Conservation (phyloP, 202 grass and related monocot genomes). For the Carex sylvatica region DNA sequence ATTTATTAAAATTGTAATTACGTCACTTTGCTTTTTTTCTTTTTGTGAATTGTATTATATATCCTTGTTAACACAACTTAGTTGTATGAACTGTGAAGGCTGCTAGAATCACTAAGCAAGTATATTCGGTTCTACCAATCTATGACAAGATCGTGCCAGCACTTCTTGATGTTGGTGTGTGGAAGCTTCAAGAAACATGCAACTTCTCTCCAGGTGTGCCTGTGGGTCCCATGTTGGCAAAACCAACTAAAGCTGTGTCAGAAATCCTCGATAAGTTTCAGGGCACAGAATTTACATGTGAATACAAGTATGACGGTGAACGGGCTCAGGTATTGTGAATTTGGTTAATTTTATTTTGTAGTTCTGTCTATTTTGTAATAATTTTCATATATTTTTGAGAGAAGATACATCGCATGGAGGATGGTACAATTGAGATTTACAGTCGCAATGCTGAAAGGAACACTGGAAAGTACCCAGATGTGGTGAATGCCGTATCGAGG, state of each 20-base stretch:
- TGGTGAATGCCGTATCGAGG: slow-evolving; percentile 83
- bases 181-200: slow-evolving; percentile 93
- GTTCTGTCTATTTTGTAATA: slow-evolving; percentile 22
- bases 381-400: slow-evolving; percentile 32
- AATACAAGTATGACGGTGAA: slow-evolving; percentile 99
- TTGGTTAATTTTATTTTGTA: slow-evolving; percentile 20
- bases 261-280: slow-evolving; percentile 99
- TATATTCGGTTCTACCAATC: slow-evolving; percentile 91
- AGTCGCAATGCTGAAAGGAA: slow-evolving; percentile 97
- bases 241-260: slow-evolving; percentile 95
- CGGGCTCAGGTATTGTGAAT: slow-evolving; percentile 72
- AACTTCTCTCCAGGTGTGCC: slow-evolving; percentile 95
- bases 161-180: slow-evolving; percentile 75
- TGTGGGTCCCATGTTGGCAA: slow-evolving; percentile 98
- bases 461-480: slow-evolving; percentile 97
- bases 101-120: slow-evolving; percentile 86
- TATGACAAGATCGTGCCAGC: slow-evolving; percentile 87
- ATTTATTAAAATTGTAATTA: neutral
- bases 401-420: slow-evolving; percentile 98
- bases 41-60: slow-evolving; percentile 21
- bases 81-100: slow-evolving; percentile 59
- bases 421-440: slow-evolving; percentile 93
- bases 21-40: neutral
- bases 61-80: slow-evolving; percentile 4
- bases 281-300: slow-evolving; percentile 90